Percentiles rank a stretch among this genome's conserved stretches.
phyloP scores from a whole-genome alignment of 2,329 filamentous ascomycete genomes.

The Talaromyces sp. region DNA sequence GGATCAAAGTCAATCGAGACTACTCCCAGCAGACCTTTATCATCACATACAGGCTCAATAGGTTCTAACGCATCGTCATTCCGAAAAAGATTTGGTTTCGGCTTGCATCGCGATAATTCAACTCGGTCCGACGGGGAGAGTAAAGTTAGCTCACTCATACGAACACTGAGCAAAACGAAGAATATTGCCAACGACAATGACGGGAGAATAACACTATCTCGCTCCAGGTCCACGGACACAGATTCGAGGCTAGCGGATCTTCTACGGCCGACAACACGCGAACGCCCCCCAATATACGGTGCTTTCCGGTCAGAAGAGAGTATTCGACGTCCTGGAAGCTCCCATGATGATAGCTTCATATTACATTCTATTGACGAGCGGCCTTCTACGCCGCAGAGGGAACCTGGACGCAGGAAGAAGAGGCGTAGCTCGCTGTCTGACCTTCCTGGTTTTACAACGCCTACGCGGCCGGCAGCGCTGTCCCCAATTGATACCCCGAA shows the following conservation, averaged over 20 bases:
- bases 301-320: slow-evolving; percentile 47
- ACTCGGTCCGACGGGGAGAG: slow-evolving; percentile 62
- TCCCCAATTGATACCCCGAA: slow-evolving; percentile 32
- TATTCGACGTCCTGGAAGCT: slow-evolving; percentile 39
- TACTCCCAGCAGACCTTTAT: slow-evolving; percentile 55
- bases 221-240: slow-evolving; percentile 75
- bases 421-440: slow-evolving; percentile 89
- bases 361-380: slow-evolving; percentile 47
- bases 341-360: slow-evolving; percentile 47
- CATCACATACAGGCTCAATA: slow-evolving; percentile 67
- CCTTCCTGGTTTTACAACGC: slow-evolving; percentile 63
- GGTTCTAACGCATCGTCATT: slow-evolving; percentile 84
- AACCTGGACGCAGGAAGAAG: slow-evolving; percentile 60
- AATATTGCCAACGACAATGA: slow-evolving; percentile 55
- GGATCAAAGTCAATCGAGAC: slow-evolving; percentile 45
- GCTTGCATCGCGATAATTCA: slow-evolving; percentile 74
- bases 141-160: slow-evolving; percentile 72
- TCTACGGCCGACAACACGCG: slow-evolving; percentile 52
- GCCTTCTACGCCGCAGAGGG: slow-evolving; percentile 44
- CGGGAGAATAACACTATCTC: slow-evolving; percentile 63
- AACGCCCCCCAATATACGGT: slow-evolving; percentile 46
- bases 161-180: slow-evolving; percentile 79
- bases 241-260: slow-evolving; percentile 47
- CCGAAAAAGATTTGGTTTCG: slow-evolving; percentile 76
- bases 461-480: slow-evolving; percentile 47